Conservation (phyloP, 306 rosid genomes). For the Rosa rugosa region DNA sequence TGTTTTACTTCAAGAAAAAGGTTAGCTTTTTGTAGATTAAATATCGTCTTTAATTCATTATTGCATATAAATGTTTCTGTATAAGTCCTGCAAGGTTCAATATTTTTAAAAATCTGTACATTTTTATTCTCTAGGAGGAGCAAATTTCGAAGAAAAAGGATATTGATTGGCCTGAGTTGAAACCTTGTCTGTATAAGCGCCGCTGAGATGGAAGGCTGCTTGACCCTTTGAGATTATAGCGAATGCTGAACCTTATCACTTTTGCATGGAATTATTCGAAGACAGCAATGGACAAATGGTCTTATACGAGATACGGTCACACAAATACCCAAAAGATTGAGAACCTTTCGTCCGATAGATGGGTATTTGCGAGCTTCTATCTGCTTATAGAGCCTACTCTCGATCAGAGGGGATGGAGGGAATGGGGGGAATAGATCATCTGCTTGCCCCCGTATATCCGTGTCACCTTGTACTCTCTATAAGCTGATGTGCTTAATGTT, state of each 20-base stretch:
- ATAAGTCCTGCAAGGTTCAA: background rate
- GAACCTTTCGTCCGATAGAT: background rate
- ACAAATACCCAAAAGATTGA: background rate
- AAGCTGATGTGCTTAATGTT: background rate
- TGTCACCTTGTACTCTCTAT: background rate
- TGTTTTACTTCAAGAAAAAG: constrained; percentile 85
- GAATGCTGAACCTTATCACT: background rate
- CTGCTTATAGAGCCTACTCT: background rate
- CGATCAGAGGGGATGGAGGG: background rate
- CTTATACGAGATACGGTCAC: background rate
- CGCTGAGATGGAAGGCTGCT: constrained; percentile 37
- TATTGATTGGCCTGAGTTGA: constrained; percentile 79
- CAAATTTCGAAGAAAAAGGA: constrained; percentile 47
- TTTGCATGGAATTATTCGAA: background rate
- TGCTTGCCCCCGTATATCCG: background rate
- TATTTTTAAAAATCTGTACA: background rate
- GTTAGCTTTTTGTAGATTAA: constrained; percentile 31
- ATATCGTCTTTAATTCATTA: constrained; percentile 4
- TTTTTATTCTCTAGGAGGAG: constrained; percentile 48
- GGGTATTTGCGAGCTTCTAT: background rate
- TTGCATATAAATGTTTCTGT: background rate
- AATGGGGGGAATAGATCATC: background rate
- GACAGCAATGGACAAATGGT: background rate
- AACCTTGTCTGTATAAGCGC: constrained; percentile 94
- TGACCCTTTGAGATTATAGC: background rate